phyloP scores from a whole-genome alignment of 805 yeast genomes.

The Pichia nakasei region DNA sequence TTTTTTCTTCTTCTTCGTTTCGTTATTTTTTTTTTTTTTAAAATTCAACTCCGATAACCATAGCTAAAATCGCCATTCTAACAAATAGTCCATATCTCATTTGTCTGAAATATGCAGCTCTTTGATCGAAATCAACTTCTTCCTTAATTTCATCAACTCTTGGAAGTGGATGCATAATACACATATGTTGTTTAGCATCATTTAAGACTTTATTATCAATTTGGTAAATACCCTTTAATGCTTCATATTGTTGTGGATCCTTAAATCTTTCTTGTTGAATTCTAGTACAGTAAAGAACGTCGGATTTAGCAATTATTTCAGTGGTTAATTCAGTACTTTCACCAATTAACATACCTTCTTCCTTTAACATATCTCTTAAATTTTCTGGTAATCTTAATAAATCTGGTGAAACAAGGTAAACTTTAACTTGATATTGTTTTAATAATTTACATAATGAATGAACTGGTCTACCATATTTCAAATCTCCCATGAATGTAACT shows the following conservation, averaged over 20 bases:
- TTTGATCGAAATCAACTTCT: constrained; percentile 98
- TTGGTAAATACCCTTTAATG: constrained; percentile 83
- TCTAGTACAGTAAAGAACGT: constrained; percentile 95
- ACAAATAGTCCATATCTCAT: constrained; percentile 98
- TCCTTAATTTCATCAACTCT: constrained; percentile 93
- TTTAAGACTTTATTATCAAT: constrained; percentile 87
- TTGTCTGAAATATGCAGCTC: constrained; percentile 99
- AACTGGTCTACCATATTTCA: constrained; percentile 97
- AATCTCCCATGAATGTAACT: constrained; percentile 97
- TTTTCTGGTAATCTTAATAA: constrained; percentile 78
- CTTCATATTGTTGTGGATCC: constrained; percentile 65
- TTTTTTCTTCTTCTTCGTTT: neutral
- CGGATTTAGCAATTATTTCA: constrained; percentile 81
- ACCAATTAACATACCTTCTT: constrained; percentile 57
- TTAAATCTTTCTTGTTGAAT: constrained; percentile 95
- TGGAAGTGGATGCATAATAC: constrained; percentile 98
- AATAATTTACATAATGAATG: constrained; percentile 90
- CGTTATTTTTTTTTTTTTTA: constrained; percentile 19
- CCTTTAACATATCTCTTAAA: constrained; percentile 55
- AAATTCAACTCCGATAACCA: constrained; percentile 94
- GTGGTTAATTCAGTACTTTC: constrained; percentile 76
- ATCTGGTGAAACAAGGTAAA: constrained; percentile 85
- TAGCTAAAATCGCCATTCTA: constrained; percentile 96
- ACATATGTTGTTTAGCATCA: constrained; percentile 96
- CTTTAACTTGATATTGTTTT: constrained; percentile 84